These are phyloP conservation scores for Pterula multifida DNA, from an alignment of 1,284 basidiomycete genomes.

Conservation along the genomic window DNA sequence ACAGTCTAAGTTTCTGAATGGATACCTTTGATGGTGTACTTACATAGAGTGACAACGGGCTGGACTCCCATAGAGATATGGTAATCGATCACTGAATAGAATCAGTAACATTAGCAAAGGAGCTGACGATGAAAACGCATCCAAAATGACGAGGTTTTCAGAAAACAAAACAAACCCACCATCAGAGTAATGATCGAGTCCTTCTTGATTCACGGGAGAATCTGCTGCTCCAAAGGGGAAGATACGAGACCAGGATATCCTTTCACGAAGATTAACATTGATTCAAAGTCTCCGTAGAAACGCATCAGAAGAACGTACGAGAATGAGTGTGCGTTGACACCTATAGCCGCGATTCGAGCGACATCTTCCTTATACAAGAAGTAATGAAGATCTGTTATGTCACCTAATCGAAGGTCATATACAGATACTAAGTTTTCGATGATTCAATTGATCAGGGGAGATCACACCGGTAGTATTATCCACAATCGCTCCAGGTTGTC, in stretches of 20 bases:
- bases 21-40: too few relatives aligned
- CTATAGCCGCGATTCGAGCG: constrained; percentile 31
- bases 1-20: too few relatives aligned
- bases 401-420: constrained; percentile 18
- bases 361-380: constrained; percentile 36
- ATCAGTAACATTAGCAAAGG: background rate
- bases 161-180: constrained; percentile 15
- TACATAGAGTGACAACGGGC: constrained; percentile 34
- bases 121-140: background rate
- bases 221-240: constrained; percentile 33
- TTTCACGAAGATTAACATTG: constrained; percentile 9
- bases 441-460: too few relatives aligned
- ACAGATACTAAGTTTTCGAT: background rate
- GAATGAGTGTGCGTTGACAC: constrained; percentile 35
- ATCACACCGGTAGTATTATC: constrained; percentile 28
- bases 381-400: constrained; percentile 34
- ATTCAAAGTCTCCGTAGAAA: background rate
- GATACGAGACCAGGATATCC: constrained; percentile 36
- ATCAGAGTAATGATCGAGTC: constrained; percentile 33
- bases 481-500: constrained; percentile 24
- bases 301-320: constrained; percentile 19
- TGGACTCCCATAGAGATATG: constrained; percentile 28
- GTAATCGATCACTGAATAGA: constrained; percentile 29
- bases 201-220: constrained; percentile 33
- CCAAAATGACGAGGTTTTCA: background rate